Conservation (phyloP, 805 yeast genomes). For the Saccharomycopsis guyanensis region DNA sequence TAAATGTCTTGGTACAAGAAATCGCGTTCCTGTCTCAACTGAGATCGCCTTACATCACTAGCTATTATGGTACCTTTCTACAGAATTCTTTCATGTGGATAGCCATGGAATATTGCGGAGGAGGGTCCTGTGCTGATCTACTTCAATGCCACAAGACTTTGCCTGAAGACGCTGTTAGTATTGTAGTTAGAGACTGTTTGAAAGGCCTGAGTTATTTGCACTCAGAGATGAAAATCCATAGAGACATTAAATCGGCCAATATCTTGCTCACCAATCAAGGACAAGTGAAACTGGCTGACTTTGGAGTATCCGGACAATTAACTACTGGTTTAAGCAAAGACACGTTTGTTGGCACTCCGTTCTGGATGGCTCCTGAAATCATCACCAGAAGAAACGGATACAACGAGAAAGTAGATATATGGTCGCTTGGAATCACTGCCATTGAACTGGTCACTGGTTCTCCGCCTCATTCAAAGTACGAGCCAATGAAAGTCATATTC, state of each 20-base stretch:
- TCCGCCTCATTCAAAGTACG: conserved; percentile 69
- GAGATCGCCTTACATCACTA: conserved; percentile 59
- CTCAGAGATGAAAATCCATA: conserved; percentile 65
- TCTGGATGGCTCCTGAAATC: conserved; percentile 99
- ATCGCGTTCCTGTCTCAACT: conserved; percentile 66
- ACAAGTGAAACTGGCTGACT: conserved; percentile 76
- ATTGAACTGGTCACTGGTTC: conserved; percentile 76
- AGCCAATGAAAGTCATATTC: conserved; percentile 71
- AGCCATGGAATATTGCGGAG: conserved; percentile 93
- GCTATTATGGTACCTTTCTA: conserved; percentile 55
- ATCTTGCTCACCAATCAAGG: conserved; percentile 67
- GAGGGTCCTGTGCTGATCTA: conserved; percentile 82
- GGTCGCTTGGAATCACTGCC: conserved; percentile 93
- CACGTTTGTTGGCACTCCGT: conserved; percentile 92
- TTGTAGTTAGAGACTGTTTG: conserved; percentile 55
- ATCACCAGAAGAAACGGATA: conserved; percentile 57
- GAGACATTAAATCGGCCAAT: conserved; percentile 90
- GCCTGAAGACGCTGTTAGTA: conserved; percentile 52
- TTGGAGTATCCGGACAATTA: conserved; percentile 87
- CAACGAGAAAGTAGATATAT: conserved; percentile 82
- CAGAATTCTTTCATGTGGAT: conserved; percentile 72
- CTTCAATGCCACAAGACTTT: conserved; percentile 47
- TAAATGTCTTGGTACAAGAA: conserved; percentile 65
- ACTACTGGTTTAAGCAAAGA: conserved; percentile 53
- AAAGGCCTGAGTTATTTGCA: conserved; percentile 75